Conservation (phyloP, 352 stramenopile genomes). For the Phytopythium litorale region DNA sequence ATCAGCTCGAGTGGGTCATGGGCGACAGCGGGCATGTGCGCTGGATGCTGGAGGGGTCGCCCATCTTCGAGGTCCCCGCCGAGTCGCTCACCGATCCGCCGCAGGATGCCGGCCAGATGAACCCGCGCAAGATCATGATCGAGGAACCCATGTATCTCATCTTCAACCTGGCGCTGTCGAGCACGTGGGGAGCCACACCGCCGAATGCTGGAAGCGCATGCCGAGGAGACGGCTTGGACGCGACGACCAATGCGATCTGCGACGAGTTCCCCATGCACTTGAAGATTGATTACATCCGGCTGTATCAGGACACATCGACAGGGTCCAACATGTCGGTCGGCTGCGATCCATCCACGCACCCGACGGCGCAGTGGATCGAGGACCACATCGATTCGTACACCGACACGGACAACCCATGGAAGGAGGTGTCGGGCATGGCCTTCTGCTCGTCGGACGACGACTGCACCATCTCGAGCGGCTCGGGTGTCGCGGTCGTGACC, state of each 20-base stretch:
- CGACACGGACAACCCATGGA: constrained; percentile 33
- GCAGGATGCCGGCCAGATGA: constrained; percentile 25
- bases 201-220: not conserved
- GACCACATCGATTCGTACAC: constrained; percentile 30
- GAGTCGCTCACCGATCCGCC: constrained; percentile 20
- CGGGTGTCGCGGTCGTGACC: not conserved
- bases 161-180: constrained; percentile 87
- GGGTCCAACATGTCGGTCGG: constrained; percentile 12
- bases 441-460: not conserved
- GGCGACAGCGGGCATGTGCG: constrained; percentile 17
- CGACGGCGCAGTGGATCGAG: constrained; percentile 10
- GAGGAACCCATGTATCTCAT: constrained; percentile 90
- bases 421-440: not conserved
- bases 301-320: constrained; percentile 59
- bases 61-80: constrained; percentile 70
- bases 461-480: not conserved
- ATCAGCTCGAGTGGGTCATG: constrained; percentile 25
- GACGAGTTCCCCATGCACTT: constrained; percentile 28
- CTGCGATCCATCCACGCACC: constrained; percentile 17
- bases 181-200: constrained; percentile 26
- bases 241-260: constrained; percentile 31
- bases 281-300: constrained; percentile 69
- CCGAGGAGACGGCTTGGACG: constrained; percentile 7
- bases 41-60: constrained; percentile 51
- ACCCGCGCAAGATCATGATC: constrained; percentile 73